A percentile compares a stretch with the other conserved stretches of the same genome.
These are phyloP conservation scores for Verticillium alfalfae DNA, from an alignment of 2,329 filamentous ascomycete species.

Conservation along the genomic window DNA sequence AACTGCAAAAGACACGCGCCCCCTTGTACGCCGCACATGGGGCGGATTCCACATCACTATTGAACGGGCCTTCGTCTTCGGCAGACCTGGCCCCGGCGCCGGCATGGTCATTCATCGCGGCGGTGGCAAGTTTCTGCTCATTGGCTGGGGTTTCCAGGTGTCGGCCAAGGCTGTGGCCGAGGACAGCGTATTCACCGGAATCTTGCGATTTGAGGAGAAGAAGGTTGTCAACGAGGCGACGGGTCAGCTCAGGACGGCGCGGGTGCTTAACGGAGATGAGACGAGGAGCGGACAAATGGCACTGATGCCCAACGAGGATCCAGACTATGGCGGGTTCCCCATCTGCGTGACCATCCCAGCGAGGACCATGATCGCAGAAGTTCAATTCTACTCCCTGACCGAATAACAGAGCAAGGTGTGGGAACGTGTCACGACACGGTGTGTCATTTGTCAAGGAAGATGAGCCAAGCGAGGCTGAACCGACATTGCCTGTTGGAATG, in stretches of 20 bases:
- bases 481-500: too few relatives aligned
- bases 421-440: background rate
- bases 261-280: slow-evolving; percentile 25
- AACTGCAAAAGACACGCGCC: slow-evolving; percentile 12
- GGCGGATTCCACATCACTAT: slow-evolving; percentile 21
- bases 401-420: background rate
- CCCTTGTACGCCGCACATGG: slow-evolving; percentile 7
- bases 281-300: slow-evolving; percentile 27
- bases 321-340: slow-evolving; percentile 47
- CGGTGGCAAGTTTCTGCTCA: slow-evolving; percentile 17
- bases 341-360: slow-evolving; percentile 46
- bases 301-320: slow-evolving; percentile 46
- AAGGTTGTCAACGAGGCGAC: slow-evolving; percentile 20
- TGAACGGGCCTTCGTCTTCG: slow-evolving; percentile 23
- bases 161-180: slow-evolving; percentile 12
- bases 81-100: slow-evolving; percentile 17
- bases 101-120: slow-evolving; percentile 20
- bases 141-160: slow-evolving; percentile 19
- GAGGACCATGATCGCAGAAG: slow-evolving; percentile 35
- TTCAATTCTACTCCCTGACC: slow-evolving; percentile 20
- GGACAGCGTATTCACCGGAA: slow-evolving; percentile 15
- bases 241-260: slow-evolving; percentile 14
- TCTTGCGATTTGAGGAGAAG: slow-evolving; percentile 18
- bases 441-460: background rate
- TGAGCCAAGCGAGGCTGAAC: too few relatives aligned